Evolutionary conservation across 1,284 basidiomycete genomes (phyloP), one percentile per base, ranked within the genome.

Genomic region (Tylopilus sp.): DNA sequence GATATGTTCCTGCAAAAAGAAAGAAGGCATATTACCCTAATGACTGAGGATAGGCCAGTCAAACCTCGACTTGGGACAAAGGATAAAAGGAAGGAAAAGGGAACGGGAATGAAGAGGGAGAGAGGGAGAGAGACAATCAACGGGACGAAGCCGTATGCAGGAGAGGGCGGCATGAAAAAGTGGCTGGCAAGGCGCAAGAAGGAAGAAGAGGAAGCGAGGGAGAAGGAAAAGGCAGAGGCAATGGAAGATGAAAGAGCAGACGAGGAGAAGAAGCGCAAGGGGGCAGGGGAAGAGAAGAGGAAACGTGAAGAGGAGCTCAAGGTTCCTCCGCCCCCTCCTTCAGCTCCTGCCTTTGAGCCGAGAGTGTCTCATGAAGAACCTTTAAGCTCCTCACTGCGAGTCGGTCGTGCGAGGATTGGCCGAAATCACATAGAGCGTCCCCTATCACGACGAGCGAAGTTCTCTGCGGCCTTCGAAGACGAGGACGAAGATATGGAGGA

Each of bases 151-250:
- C 86, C 86, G 4, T 89, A 89, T 57, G 81, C 84, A 1, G 85
- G 85, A 6, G 77, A 79, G 54, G 83, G 84, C 41, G 84, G 84
- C 0, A 79, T 86, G 76, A 86, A 83, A 71, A 89, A 83, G 59
- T 67, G 87, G 64, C 65, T 89, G 34, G 81, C 82, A 29, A 76
- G 77, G 54, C 68, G 74, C 40, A 69, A 69, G 57, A 60, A 59
- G 44, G 77, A 64, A 41, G 67, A 71, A 51, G 64, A 66, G 54
- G 66, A 69, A 41, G 59, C 46, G 1, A 58, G 48, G 25, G 60
- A 59, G 41, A 59, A 33, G 47, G 66, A 70, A 42, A 54, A 48
- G 50, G 59, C 66, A n/a, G 59, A 66, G 29, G 60, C 65, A 6
- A 69, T 70, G 64, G 58, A 69, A 31, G 64, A 70, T 30, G 63